Evolutionary conservation across 1,284 basidiomycete species (phyloP), one percentile per base, ranked within the genome.

Genomic region (Boletus albobrunnescens): DNA sequence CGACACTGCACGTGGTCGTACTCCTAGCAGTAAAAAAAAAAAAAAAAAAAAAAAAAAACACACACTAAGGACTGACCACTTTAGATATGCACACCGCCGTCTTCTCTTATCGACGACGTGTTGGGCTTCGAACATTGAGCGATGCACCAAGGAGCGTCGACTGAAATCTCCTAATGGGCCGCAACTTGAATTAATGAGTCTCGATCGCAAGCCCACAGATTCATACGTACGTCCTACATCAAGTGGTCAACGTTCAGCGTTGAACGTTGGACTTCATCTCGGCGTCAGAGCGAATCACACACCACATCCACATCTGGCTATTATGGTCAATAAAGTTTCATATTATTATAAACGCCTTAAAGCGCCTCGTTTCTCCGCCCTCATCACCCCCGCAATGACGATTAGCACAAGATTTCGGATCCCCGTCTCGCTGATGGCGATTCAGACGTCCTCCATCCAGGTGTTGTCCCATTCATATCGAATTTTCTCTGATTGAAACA

Each of bases 231-330:
- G 24, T 36, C 38, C 39, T 28, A 50, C 35, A 57, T 47, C 49
- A 42, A 36, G 45, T 46, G 47, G 47, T 42, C 48, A 44, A 17
- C 26, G 26, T 19, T 37, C 46, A 50, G 17, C 36, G 45, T 56
- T 33, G 33, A 44, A 31, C 46, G 37, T 45, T 28, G 49, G 35
- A 24, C 13, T 41, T 58, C 59, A 60, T 65, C 49, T 58, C 58
- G 61, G 59, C 43, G 49, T 44, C 62, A 60, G 60, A 61, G 42
- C 60, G 58, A 60, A 53, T 52, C 47, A 42, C 26, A 30, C 47
- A 35, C 32, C 30, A 39, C 49, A 19, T 57, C 47, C 30, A 39
- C 35, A 19, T 45, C 45, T 41, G 39, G 45, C 40, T n/a, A 31
- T 26, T 26, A 10, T 26, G 26, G 26, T 12, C 12, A 26, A 52